Evolutionary conservation across 257 asterid genomes (phyloP), one percentile per base, ranked within the genome.

Genomic region (Nemophila menziesii): DNA sequence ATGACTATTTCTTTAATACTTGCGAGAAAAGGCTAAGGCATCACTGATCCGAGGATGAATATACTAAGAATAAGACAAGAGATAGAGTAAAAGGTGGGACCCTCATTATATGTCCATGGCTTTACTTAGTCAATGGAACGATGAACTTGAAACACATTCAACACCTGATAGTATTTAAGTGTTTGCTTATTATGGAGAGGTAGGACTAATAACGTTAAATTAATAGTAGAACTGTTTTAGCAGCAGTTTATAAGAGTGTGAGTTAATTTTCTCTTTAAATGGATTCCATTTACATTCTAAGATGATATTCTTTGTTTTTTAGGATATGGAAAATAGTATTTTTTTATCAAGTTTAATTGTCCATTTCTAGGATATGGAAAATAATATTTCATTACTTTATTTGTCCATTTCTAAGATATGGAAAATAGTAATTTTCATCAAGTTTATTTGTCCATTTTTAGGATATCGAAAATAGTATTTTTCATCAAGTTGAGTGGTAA

Each of bases 111-210:
- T 84, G 95, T 40, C 95, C 95, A 84, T 84, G 93, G 92, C 95
- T 47, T 73, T 84, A 53, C 87, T 84, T 29, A 72, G 95, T 66
- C 93, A 84, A 61, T 84, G 95, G 95, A 80, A 84, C 92, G 86
- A 84, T 51, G 95, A 84, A 45, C 71, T 84, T 20, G 92, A 74
- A 60, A 55, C 82, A 20, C 92, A 84, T 67, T 70, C 93, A 24
- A 51, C 33, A 20, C 64, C 72, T 44, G 84, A 70, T 40, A 70
- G 87, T 58, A 52, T 84, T 49, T 72, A 84, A 0, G 53, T 80
- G 49, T 74, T 68, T 33, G 77, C 80, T 61, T 79, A 80, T 55
- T 84, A 84, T 54, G 95, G 93, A 1, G 86, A 84, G 45, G 64
- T 41, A 75, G 92, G 50, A 60, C 73, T 43, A 48, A 57, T 46